A percentile compares a stretch with the other conserved stretches of the same genome.
Conservation (phyloP, 768 basidiomycete species). For the Serendipita sp. region DNA sequence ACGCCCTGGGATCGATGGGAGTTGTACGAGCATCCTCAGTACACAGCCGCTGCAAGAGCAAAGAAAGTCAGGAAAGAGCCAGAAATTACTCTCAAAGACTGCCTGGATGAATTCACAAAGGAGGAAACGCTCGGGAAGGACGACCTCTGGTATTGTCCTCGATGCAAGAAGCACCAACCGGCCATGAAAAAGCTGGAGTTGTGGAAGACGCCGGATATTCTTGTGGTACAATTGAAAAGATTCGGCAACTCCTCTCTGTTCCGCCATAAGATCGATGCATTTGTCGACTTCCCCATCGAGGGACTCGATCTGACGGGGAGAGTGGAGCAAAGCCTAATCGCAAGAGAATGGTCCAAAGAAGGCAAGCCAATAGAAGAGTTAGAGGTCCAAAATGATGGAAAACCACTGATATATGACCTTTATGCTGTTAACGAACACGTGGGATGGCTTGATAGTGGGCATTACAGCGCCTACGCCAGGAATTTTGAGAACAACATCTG, state of each 20-base stretch:
- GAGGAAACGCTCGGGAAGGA: slow-evolving; percentile 91
- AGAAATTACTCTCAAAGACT: slow-evolving; percentile 70
- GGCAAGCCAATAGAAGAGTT: slow-evolving; percentile 43
- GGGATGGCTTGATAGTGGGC: slow-evolving; percentile 85
- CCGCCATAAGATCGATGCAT: slow-evolving; percentile 85
- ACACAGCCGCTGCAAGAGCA: slow-evolving; percentile 37
- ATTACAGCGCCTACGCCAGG: slow-evolving; percentile 86
- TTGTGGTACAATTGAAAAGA: slow-evolving; percentile 92
- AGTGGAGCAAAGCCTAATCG: slow-evolving; percentile 61
- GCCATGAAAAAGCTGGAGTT: slow-evolving; percentile 96
- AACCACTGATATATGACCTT: slow-evolving; percentile 81
- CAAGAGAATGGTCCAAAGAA: slow-evolving; percentile 37
- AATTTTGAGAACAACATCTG: slow-evolving; percentile 71
- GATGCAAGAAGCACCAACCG: slow-evolving; percentile 96
- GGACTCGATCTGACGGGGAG: slow-evolving; percentile 69
- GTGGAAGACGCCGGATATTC: slow-evolving; percentile 90
- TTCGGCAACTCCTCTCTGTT: slow-evolving; percentile 77
- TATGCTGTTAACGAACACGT: slow-evolving; percentile 97
- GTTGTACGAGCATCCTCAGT: slow-evolving; percentile 58
- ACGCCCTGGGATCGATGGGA: slow-evolving; percentile 50
- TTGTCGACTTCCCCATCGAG: slow-evolving; percentile 85
- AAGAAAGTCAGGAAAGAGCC: slow-evolving; percentile 37
- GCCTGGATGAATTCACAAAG: slow-evolving; percentile 87
- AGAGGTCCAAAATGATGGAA: slow-evolving; percentile 36
- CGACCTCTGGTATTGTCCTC: slow-evolving; percentile 94